Evolutionary conservation across 2,329 filamentous ascomycete genomes (phyloP).

Genomic region (Bipolaris victoriae): DNA sequence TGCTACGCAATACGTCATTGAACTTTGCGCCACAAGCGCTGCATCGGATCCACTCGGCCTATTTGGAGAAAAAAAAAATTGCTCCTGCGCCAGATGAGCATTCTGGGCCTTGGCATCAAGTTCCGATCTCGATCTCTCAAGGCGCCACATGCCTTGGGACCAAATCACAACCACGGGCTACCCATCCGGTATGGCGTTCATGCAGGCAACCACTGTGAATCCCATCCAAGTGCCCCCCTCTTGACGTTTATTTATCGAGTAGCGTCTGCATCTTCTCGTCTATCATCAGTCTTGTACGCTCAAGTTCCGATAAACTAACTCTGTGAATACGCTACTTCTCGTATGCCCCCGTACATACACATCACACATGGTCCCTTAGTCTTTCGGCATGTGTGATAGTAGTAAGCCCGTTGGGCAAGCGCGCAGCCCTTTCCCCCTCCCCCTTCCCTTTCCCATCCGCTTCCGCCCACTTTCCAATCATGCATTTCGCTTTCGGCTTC

Average conservation of each 20-base stretch:
- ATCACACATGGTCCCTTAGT: too few species aligned
- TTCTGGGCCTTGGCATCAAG: neutral
- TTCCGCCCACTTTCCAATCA: too few species aligned
- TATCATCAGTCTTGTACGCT: neutral
- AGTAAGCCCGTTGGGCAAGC: too few species aligned
- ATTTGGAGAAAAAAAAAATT: neutral
- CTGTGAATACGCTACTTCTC: neutral
- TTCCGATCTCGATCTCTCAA: neutral
- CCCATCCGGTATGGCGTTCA: constrained; percentile 2
- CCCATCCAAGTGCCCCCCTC: neutral
- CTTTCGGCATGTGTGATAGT: too few species aligned
- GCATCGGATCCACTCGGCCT: neutral
- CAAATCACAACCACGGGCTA: constrained; percentile 1
- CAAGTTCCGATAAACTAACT: neutral
- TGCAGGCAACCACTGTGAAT: neutral
- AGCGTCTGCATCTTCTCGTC: neutral
- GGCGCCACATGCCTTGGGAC: neutral
- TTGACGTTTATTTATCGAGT: neutral
- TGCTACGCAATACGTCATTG: neutral
- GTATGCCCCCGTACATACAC: neutral
- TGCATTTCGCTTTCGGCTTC: too few species aligned
- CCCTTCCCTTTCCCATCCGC: too few species aligned
- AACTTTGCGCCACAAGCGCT: neutral
- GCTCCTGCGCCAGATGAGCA: neutral
- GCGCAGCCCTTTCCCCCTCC: too few species aligned